A percentile compares a stretch with the other conserved stretches of the same genome.
These are phyloP conservation scores for Phytophthora boehmeriae DNA, from an alignment of 352 stramenopile genomes.

Conservation along the genomic window DNA sequence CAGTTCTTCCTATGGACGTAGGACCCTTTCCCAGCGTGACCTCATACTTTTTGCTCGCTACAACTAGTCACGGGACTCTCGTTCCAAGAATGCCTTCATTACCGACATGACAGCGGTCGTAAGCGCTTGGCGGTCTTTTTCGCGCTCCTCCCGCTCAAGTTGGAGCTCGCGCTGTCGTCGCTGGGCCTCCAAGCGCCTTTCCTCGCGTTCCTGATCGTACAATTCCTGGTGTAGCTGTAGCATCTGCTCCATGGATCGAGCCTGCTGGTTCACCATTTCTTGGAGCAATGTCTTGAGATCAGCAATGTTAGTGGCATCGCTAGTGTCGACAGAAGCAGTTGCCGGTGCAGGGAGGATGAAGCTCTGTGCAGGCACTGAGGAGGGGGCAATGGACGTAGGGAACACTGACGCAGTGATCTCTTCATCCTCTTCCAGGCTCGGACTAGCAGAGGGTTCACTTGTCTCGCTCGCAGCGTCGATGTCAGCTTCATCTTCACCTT, in stretches of 20 bases:
- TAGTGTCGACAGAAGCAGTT: background rate
- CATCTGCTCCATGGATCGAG: conserved; percentile 28
- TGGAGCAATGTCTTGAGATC: conserved; percentile 34
- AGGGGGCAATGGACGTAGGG: conserved; percentile 3
- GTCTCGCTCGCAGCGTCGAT: background rate
- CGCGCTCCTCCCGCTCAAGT: conserved; percentile 31
- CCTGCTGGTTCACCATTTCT: conserved; percentile 38
- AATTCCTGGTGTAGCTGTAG: conserved; percentile 24
- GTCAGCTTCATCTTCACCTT: background rate
- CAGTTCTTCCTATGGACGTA: background rate
- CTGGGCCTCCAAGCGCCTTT: conserved; percentile 30
- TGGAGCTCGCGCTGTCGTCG: conserved; percentile 32
- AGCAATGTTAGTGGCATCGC: conserved; percentile 21
- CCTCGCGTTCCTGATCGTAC: conserved; percentile 24
- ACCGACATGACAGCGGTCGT: conserved; percentile 27
- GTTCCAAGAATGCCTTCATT: conserved; percentile 37
- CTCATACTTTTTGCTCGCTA: conserved; percentile 3
- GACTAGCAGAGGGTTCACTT: background rate
- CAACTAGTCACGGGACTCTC: conserved; percentile 10
- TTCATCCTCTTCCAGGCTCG: conserved; percentile 20
- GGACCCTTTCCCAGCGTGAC: background rate
- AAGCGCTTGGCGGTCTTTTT: conserved; percentile 38
- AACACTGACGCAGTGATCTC: background rate
- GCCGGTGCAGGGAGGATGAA: conserved; percentile 16
- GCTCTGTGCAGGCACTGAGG: conserved; percentile 10